Percentiles rank a stretch among this genome's conserved stretches.
These are phyloP conservation scores for Westerdykella sp. DNA, from an alignment of 2,329 filamentous ascomycete species.

Conservation along the genomic window DNA sequence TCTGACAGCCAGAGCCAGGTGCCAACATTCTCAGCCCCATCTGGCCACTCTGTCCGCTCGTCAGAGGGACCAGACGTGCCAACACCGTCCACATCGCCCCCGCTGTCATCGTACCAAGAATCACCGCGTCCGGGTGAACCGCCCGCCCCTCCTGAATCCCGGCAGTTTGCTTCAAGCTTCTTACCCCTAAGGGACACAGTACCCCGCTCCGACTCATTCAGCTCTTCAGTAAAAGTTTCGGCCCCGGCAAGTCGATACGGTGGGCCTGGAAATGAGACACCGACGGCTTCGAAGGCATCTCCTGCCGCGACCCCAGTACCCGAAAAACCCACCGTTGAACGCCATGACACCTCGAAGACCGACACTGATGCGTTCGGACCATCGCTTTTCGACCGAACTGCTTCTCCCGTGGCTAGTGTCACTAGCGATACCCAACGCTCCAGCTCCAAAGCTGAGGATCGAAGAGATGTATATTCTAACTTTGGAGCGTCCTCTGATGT, in stretches of 20 bases:
- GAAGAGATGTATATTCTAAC: conserved; percentile 37
- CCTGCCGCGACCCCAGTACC: conserved; percentile 49
- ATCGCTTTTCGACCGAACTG: conserved; percentile 34
- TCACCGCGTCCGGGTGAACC: conserved; percentile 53
- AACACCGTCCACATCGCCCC: conserved; percentile 59
- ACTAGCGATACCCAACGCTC: conserved; percentile 36
- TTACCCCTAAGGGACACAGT: conserved; percentile 59
- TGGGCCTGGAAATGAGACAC: conserved; percentile 44
- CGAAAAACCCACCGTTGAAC: conserved; percentile 36
- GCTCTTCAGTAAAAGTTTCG: conserved; percentile 72
- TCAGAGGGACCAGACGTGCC: conserved; percentile 46
- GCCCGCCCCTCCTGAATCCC: conserved; percentile 63
- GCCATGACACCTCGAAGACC: conserved; percentile 30
- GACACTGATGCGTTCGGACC: conserved; percentile 33
- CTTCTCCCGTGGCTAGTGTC: conserved; percentile 37
- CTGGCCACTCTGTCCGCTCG: conserved; percentile 41
- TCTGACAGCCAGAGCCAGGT: conserved; percentile 40
- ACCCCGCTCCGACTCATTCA: conserved; percentile 58
- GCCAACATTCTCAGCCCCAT: conserved; percentile 36
- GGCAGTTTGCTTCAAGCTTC: conserved; percentile 71
- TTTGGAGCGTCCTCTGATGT: conserved; percentile 35
- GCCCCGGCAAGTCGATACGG: conserved; percentile 63
- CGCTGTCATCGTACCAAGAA: conserved; percentile 48
- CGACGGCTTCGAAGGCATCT: conserved; percentile 39
- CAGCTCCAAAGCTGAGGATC: conserved; percentile 29